Percentiles rank a stretch among this genome's conserved stretches.
These are phyloP conservation scores for Trametes sanguinea DNA, from an alignment of 768 basidiomycete species.

Conservation along the genomic window DNA sequence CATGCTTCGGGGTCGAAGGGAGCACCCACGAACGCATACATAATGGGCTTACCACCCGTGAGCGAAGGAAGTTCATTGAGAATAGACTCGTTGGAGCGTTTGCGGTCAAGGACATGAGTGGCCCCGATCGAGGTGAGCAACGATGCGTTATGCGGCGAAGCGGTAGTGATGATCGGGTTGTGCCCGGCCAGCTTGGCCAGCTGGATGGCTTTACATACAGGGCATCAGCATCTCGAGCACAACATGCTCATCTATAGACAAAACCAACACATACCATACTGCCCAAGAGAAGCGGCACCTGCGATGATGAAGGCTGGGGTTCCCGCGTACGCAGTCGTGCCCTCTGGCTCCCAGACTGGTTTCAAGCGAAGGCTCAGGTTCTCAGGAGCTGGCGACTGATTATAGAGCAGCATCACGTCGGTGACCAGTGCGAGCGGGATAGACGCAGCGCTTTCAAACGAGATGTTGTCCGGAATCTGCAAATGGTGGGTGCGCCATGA, in stretches of 20 bases:
- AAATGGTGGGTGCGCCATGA: no score
- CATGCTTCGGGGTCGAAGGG: conserved; percentile 12
- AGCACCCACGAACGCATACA: conserved; percentile 29
- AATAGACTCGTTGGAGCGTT: conserved; percentile 14
- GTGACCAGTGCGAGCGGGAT: conserved; percentile 32
- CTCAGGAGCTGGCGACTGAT: neutral
- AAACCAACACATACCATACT: conserved; percentile 4
- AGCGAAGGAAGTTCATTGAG: conserved; percentile 21
- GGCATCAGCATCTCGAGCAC: neutral
- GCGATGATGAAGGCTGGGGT: conserved; percentile 14
- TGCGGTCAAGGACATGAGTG: conserved; percentile 33
- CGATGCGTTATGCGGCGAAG: conserved; percentile 17
- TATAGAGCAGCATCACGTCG: neutral
- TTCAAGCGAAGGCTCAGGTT: conserved; percentile 14
- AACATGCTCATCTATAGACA: neutral
- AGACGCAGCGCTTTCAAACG: conserved; percentile 34
- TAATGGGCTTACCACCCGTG: conserved; percentile 24
- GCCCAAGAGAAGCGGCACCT: conserved; percentile 2
- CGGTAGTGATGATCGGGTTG: conserved; percentile 23
- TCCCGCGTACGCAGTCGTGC: neutral
- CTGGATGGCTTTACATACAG: conserved; percentile 15
- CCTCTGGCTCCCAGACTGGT: conserved; percentile 17
- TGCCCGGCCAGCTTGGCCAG: conserved; percentile 20
- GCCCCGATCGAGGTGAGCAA: conserved; percentile 17
- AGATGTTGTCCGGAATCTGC: conserved; percentile 32